Evolutionary conservation across 192 early-diverging fungal genomes (phyloP), one percentile per base, ranked within the genome.

Genomic region (Entomortierella parvispora): DNA sequence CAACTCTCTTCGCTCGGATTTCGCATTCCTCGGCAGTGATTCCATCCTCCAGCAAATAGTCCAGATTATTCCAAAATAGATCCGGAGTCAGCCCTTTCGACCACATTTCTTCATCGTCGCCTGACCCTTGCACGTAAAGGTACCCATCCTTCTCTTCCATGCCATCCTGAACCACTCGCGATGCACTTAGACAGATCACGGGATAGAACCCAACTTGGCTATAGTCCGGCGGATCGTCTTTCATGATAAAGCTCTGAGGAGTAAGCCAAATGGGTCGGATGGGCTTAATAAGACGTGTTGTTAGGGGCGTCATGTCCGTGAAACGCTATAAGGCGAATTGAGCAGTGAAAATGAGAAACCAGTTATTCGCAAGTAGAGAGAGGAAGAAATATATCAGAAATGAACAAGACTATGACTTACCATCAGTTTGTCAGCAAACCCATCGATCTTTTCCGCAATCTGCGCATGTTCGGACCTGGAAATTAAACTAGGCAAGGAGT

Each of bases 91-190:
- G 48, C 8, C 74, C 89, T 67, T 78, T 45, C 25, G 88, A 86
- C 95, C 95, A 97, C 67, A 88, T 77, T 62, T 97, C 95, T 40
- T 94, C 89, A 71, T 97, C 95, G 78, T 97, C 95, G 0, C 88
- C 95, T 2, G 94, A 89, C 10, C 95, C 95, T 82, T 97, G 95
- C 9, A 97, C 90, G 65, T 97, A 97, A 14, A 83, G 58, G 57
- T 88, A 96, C 6, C 88, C 88, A 25, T 79, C 59, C 23, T 72
- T 58, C 17, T 79, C 58, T 22, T 83, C 84, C 43, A 83, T 52
- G 22, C 83, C 82, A 15, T 82, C 82, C n/a, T 63, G 68, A 7
- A 85, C 81, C 2, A 85, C 80, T 58, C 84, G 75, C 14, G 94
- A 95, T 0, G 94, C 95, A 61, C 87, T 91, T 10, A 97, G 57